phyloP scores from a whole-genome alignment of 2,329 filamentous ascomycete species.

The Epichloe brachyelytri region DNA sequence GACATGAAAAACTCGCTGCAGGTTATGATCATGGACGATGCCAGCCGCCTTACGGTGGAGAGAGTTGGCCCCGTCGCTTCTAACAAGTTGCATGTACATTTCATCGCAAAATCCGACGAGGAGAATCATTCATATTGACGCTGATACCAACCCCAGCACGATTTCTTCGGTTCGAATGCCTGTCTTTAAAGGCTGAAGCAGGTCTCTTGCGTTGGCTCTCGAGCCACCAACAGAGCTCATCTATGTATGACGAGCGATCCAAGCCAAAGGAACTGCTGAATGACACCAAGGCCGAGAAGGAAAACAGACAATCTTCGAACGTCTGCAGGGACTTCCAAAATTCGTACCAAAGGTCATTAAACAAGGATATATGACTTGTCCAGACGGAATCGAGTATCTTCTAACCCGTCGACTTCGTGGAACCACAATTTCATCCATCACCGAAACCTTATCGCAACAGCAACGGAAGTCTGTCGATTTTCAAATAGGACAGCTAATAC shows the following conservation, averaged over 20 bases:
- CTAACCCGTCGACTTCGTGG: slow-evolving; percentile 28
- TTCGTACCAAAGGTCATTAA: slow-evolving; percentile 29
- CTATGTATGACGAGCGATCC: slow-evolving; percentile 3
- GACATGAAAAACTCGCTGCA: not conserved
- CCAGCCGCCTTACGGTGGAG: not conserved
- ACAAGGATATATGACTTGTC: slow-evolving; percentile 19
- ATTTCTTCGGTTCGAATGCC: slow-evolving; percentile 34
- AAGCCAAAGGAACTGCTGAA: not conserved
- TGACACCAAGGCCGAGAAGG: not conserved
- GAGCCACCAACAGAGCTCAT: not conserved
- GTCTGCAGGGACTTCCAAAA: not conserved
- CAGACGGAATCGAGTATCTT: slow-evolving; percentile 27
- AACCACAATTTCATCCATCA: slow-evolving; percentile 23
- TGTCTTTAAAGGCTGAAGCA: slow-evolving; percentile 31
- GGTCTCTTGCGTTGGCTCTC: slow-evolving; percentile 31
- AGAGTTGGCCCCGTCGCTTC: slow-evolving; percentile 9
- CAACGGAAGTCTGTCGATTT: slow-evolving; percentile 29
- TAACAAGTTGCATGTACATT: slow-evolving; percentile 27
- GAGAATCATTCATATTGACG: slow-evolving; percentile 27
- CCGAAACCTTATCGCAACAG: slow-evolving; percentile 17
- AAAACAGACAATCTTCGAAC: too few relatives aligned
- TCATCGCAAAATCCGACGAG: slow-evolving; percentile 29
- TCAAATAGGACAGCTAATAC: slow-evolving; percentile 33
- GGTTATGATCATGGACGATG: not conserved
- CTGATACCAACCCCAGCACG: slow-evolving; percentile 22